phyloP scores from a whole-genome alignment of 495 filamentous ascomycete species.

The Podospora anserina region DNA sequence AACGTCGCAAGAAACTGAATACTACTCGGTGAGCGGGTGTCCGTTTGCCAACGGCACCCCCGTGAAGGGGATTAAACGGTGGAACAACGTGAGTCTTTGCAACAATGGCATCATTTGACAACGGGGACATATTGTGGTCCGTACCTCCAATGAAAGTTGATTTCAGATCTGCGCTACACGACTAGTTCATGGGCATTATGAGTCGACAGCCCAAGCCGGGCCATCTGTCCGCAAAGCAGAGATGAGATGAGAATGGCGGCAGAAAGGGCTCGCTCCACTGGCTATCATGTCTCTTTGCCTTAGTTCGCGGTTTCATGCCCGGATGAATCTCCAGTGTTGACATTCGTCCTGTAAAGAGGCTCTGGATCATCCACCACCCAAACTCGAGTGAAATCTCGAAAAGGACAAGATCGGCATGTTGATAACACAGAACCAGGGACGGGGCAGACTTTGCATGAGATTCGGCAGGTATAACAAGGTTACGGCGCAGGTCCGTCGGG shows the following conservation, averaged over 20 bases:
- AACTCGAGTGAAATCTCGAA: background rate
- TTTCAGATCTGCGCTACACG: too few relatives aligned
- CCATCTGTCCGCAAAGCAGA: too few relatives aligned
- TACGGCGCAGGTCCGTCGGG: background rate
- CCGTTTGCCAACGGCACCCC: background rate
- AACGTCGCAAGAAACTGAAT: background rate
- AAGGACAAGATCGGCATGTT: background rate
- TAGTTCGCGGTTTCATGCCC: background rate
- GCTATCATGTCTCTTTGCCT: too few relatives aligned
- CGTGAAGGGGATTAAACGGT: background rate
- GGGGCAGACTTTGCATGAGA: background rate
- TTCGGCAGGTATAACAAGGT: background rate
- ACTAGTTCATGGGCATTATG: too few relatives aligned
- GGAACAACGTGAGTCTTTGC: too few relatives aligned
- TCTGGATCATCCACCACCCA: background rate
- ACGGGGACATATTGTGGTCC: too few relatives aligned
- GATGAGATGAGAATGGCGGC: too few relatives aligned
- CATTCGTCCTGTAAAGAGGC: background rate
- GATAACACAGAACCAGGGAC: background rate
- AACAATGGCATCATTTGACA: too few relatives aligned
- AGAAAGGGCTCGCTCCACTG: too few relatives aligned
- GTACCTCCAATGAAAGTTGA: too few relatives aligned
- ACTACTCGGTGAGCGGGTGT: background rate
- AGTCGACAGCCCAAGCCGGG: too few relatives aligned
- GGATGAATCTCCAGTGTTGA: background rate